These are phyloP conservation scores for Metarhizium humberi DNA, from an alignment of 2,329 filamentous ascomycete genomes.

Conservation along the genomic window DNA sequence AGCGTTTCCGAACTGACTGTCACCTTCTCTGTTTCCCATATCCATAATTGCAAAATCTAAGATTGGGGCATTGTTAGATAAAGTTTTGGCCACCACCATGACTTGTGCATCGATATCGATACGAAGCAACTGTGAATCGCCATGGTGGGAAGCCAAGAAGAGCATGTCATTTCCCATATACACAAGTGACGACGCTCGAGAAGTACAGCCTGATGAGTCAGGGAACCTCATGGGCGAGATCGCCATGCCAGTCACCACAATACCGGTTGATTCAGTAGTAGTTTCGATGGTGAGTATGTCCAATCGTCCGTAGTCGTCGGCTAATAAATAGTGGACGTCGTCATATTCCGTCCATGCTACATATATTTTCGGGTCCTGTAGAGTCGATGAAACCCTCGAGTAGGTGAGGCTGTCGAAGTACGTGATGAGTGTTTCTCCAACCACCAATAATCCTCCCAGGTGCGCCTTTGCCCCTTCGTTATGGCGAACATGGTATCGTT, in stretches of 20 bases:
- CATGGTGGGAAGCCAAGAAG: constrained; percentile 87
- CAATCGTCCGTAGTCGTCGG: constrained; percentile 81
- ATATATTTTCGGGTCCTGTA: constrained; percentile 74
- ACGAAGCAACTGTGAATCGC: constrained; percentile 76
- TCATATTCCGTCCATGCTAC: constrained; percentile 88
- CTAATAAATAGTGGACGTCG: constrained; percentile 72
- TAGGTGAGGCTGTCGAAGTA: constrained; percentile 77
- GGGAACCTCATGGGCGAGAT: constrained; percentile 38
- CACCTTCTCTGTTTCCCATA: constrained; percentile 75
- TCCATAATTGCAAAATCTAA: constrained; percentile 95
- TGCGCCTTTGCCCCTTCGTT: constrained; percentile 44
- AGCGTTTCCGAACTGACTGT: constrained; percentile 67
- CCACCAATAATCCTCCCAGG: constrained; percentile 60
- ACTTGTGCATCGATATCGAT: constrained; percentile 33
- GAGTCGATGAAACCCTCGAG: constrained; percentile 50
- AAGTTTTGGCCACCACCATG: constrained; percentile 60
- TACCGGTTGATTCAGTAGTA: constrained; percentile 51
- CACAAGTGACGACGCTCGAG: constrained; percentile 68
- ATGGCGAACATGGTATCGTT: constrained; percentile 52
- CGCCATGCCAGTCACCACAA: constrained; percentile 63
- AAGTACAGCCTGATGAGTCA: constrained; percentile 36
- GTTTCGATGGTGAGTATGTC: constrained; percentile 76
- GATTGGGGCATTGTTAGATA: constrained; percentile 75
- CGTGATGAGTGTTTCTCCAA: constrained; percentile 72
- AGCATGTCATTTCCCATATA: constrained; percentile 66